Evolutionary conservation across 2,329 filamentous ascomycete species (phyloP).

Genomic region (Aspergillus ibericus): DNA sequence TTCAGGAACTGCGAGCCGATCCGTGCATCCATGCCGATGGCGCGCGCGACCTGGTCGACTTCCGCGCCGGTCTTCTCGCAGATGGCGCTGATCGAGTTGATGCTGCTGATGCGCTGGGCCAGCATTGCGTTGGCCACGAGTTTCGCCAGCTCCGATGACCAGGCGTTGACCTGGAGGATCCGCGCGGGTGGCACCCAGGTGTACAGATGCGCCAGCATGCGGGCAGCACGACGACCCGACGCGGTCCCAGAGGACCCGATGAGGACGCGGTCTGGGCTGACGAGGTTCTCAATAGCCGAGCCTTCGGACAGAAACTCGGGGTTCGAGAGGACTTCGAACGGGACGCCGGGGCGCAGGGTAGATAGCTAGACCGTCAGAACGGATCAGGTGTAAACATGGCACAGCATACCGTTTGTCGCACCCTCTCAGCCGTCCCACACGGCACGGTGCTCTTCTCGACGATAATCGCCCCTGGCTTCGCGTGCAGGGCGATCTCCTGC

Average conservation of each 20-base stretch:
- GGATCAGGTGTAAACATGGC: neutral
- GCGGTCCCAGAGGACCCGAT: constrained; percentile 68
- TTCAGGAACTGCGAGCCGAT: constrained; percentile 74
- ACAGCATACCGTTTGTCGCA: constrained; percentile 63
- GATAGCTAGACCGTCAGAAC: constrained; percentile 15
- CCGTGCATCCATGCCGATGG: constrained; percentile 68
- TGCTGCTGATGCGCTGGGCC: constrained; percentile 76
- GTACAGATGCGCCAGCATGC: constrained; percentile 65
- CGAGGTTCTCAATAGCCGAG: constrained; percentile 69
- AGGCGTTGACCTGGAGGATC: constrained; percentile 72
- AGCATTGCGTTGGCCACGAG: constrained; percentile 78
- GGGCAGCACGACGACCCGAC: constrained; percentile 62
- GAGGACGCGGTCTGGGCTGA: constrained; percentile 70
- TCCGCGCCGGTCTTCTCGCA: constrained; percentile 76
- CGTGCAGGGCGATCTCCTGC: constrained; percentile 65
- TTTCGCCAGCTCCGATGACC: constrained; percentile 77
- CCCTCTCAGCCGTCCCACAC: constrained; percentile 69
- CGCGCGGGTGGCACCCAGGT: constrained; percentile 67
- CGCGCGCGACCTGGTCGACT: constrained; percentile 68
- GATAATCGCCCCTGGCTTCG: constrained; percentile 67
- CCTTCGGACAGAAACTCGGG: constrained; percentile 80
- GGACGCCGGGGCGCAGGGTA: constrained; percentile 56
- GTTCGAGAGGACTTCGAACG: constrained; percentile 77
- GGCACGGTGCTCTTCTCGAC: constrained; percentile 83
- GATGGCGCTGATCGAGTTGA: constrained; percentile 78